Conservation (phyloP, 805 yeast species). For the Grigorovia transvaalensis region DNA sequence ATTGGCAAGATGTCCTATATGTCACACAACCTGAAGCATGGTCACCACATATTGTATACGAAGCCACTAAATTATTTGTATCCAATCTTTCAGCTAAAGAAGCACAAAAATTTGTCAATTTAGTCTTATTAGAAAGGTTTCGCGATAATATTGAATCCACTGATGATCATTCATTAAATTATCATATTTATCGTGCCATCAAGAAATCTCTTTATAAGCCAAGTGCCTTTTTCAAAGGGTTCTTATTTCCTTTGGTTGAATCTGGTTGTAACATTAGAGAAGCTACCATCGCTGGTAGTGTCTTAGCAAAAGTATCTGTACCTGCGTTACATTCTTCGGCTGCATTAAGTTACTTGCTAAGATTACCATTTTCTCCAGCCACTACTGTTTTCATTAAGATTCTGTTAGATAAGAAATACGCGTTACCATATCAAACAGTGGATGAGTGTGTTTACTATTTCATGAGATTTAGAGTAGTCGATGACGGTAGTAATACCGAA, state of each 20-base stretch:
- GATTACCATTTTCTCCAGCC: slow-evolving; percentile 79
- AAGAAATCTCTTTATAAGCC: slow-evolving; percentile 94
- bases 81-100: slow-evolving; percentile 81
- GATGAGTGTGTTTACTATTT: slow-evolving; percentile 92
- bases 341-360: slow-evolving; percentile 75
- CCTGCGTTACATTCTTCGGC: slow-evolving; percentile 96
- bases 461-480: slow-evolving; percentile 70
- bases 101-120: slow-evolving; percentile 72
- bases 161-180: slow-evolving; percentile 72
- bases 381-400: slow-evolving; percentile 83
- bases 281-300: slow-evolving; percentile 91
- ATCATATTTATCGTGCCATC: slow-evolving; percentile 84
- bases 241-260: slow-evolving; percentile 82
- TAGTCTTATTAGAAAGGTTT: slow-evolving; percentile 60
- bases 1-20: slow-evolving; percentile 91
- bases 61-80: slow-evolving; percentile 89
- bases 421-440: slow-evolving; percentile 91
- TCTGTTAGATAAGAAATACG: slow-evolving; percentile 86
- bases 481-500: slow-evolving; percentile 33
- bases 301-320: slow-evolving; percentile 76
- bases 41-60: slow-evolving; percentile 92
- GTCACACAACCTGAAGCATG: slow-evolving; percentile 88
- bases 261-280: slow-evolving; percentile 85
- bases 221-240: slow-evolving; percentile 94
- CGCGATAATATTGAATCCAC: slow-evolving; percentile 60